Conservation (phyloP, 495 filamentous ascomycete species). For the Oleoguttula mirabilis region DNA sequence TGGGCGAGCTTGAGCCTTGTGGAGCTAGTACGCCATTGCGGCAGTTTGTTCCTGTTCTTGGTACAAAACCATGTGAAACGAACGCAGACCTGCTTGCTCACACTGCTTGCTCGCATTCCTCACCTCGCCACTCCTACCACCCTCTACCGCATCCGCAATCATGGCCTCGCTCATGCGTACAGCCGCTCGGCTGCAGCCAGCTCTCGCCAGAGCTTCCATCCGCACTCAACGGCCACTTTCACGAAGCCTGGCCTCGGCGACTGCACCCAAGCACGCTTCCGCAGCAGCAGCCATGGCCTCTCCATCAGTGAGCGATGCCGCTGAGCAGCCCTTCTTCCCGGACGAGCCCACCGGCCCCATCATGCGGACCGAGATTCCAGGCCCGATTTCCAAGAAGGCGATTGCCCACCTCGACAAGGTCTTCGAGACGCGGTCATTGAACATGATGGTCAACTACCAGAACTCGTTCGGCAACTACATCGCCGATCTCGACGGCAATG, state of each 20-base stretch:
- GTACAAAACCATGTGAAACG: no score
- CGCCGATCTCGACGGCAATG: constrained; percentile 77
- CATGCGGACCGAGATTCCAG: constrained; percentile 70
- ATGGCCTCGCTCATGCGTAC: constrained; percentile 18
- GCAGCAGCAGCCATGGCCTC: constrained; percentile 4
- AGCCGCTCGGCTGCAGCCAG: constrained; percentile 15
- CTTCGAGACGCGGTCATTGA: constrained; percentile 86
- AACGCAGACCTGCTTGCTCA: no score
- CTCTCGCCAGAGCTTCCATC: not conserved
- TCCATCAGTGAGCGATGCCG: not conserved
- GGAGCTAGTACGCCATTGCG: no score
- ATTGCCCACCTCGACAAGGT: constrained; percentile 67
- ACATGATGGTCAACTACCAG: constrained; percentile 78
- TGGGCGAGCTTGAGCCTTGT: no score
- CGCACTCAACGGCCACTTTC: constrained; percentile 5
- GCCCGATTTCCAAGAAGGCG: constrained; percentile 60
- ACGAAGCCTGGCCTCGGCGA: constrained; percentile 7
- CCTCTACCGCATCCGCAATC: no score
- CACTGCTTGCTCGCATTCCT: no score
- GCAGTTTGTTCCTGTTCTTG: no score
- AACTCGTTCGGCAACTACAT: constrained; percentile 61
- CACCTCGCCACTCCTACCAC: no score
- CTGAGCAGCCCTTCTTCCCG: constrained; percentile 29
- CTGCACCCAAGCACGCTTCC: constrained; percentile 14
- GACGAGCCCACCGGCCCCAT: constrained; percentile 60